Conservation (phyloP, 352 stramenopile species). For the Globisporangium paddicum region DNA sequence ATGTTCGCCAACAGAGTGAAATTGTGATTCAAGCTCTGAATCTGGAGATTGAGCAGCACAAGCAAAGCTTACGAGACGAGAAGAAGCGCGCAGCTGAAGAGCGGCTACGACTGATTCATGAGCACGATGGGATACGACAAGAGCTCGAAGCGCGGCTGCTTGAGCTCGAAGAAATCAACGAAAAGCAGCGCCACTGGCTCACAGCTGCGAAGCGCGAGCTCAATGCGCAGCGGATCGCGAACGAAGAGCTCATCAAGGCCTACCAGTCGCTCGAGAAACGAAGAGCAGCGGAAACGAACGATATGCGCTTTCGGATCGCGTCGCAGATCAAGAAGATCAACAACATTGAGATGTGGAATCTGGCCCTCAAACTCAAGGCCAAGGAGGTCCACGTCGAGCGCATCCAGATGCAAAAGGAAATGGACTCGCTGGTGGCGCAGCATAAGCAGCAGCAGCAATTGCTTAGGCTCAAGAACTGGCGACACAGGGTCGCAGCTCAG, state of each 20-base stretch:
- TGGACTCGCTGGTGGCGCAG: conserved; percentile 34
- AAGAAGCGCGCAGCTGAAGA: conserved; percentile 23
- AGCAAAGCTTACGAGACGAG: conserved; percentile 26
- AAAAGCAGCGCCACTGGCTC: conserved; percentile 62
- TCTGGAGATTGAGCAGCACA: conserved; percentile 25
- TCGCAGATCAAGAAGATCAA: conserved; percentile 68
- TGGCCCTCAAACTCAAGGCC: conserved; percentile 63
- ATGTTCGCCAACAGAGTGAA: conserved; percentile 40
- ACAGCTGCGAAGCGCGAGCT: conserved; percentile 64
- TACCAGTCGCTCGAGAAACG: conserved; percentile 69
- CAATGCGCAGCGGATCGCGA: conserved; percentile 56
- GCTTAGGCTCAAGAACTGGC: conserved; percentile 64
- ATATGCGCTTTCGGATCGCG: conserved; percentile 70
- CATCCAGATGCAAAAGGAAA: conserved; percentile 38
- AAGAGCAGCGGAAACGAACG: conserved; percentile 65
- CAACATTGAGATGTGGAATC: conserved; percentile 79
- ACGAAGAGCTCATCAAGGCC: conserved; percentile 58
- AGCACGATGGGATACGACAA: conserved; percentile 30
- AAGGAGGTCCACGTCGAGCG: conserved; percentile 55
- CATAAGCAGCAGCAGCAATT: conserved; percentile 63
- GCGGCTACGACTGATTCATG: conserved; percentile 35
- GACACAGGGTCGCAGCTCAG: conserved; percentile 62
- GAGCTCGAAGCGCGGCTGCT: conserved; percentile 39
- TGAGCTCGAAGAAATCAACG: conserved; percentile 23
- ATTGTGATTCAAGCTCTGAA: conserved; percentile 39